Evolutionary conservation across 2,329 filamentous ascomycete genomes (phyloP).

Genomic region (Fusarium albosuccineum): DNA sequence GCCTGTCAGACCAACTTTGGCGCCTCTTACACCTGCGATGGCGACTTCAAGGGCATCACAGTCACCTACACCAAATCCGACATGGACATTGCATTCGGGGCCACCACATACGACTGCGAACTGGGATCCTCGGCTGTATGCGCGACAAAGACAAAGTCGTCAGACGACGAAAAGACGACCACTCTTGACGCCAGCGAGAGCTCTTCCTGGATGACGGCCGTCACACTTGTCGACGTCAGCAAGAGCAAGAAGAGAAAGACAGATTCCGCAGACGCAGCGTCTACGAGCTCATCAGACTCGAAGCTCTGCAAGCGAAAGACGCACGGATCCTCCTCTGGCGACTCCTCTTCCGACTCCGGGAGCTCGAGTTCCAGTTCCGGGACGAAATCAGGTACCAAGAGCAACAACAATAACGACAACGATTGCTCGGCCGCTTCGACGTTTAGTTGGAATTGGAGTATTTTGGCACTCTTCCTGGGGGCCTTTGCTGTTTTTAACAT

Average conservation of each 20-base stretch:
- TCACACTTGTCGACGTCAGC: constrained; percentile 25
- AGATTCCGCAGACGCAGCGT: not conserved
- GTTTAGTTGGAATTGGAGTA: constrained; percentile 6
- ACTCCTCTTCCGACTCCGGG: no score
- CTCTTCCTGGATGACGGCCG: constrained; percentile 39
- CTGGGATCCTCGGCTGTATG: constrained; percentile 29
- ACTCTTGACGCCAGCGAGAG: constrained; percentile 31
- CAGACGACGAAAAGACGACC: constrained; percentile 13
- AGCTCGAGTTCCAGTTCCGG: not conserved
- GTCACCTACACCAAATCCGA: constrained; percentile 33
- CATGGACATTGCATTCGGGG: constrained; percentile 29
- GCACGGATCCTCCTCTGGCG: not conserved
- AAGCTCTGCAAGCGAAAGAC: constrained; percentile 26
- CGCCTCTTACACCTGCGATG: constrained; percentile 35
- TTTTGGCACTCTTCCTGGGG: constrained; percentile 18
- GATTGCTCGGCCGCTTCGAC: constrained; percentile 23
- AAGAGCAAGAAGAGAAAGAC: constrained; percentile 24
- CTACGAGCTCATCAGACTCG: not conserved
- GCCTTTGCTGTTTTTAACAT: constrained; percentile 18
- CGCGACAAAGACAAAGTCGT: constrained; percentile 9
- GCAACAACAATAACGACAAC: not conserved
- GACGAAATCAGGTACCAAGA: not conserved
- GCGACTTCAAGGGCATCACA: constrained; percentile 39
- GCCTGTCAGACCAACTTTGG: constrained; percentile 40
- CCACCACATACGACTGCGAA: constrained; percentile 38